Evolutionary conservation across 2,329 filamentous ascomycete species (phyloP).

Genomic region (Thielaviopsis punctulata): DNA sequence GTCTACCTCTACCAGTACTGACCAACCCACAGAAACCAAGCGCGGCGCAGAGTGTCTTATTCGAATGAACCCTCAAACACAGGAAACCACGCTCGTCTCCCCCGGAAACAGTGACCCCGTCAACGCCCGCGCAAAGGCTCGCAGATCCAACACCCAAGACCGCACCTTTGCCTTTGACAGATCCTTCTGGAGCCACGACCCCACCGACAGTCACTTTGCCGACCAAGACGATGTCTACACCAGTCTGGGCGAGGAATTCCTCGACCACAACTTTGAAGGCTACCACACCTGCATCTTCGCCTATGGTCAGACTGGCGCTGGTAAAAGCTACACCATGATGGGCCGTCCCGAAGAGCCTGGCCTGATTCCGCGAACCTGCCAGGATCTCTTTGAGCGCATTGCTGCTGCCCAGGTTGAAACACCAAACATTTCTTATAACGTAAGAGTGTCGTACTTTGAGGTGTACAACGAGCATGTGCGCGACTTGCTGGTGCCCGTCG

Average conservation of each 20-base stretch:
- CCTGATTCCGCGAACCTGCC: constrained; percentile 84
- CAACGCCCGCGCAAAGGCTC: constrained; percentile 43
- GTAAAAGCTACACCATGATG: constrained; percentile 99
- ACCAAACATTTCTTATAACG: constrained; percentile 88
- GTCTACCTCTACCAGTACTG: neutral
- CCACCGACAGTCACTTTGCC: constrained; percentile 67
- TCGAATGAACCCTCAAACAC: constrained; percentile 73
- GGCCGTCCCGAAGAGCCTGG: constrained; percentile 70
- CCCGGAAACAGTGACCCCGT: constrained; percentile 39
- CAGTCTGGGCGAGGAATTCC: constrained; percentile 82
- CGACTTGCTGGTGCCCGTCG: constrained; percentile 66
- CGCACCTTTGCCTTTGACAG: constrained; percentile 93
- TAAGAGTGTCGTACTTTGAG: constrained; percentile 95
- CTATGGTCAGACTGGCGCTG: constrained; percentile 92
- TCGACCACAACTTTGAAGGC: constrained; percentile 98
- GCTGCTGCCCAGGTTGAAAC: constrained; percentile 59
- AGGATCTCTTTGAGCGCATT: constrained; percentile 90
- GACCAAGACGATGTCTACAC: constrained; percentile 89
- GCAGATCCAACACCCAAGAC: constrained; percentile 58
- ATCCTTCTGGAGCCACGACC: constrained; percentile 91
- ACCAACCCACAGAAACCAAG: constrained; percentile 49
- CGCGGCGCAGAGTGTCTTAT: constrained; percentile 72
- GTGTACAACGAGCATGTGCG: constrained; percentile 99
- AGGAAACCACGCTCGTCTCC: constrained; percentile 64
- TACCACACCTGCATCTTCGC: constrained; percentile 99